Base-by-base conservation (phyloP, 1,284 basidiomycete species). In the Ceratobasidium sp. region DNA sequence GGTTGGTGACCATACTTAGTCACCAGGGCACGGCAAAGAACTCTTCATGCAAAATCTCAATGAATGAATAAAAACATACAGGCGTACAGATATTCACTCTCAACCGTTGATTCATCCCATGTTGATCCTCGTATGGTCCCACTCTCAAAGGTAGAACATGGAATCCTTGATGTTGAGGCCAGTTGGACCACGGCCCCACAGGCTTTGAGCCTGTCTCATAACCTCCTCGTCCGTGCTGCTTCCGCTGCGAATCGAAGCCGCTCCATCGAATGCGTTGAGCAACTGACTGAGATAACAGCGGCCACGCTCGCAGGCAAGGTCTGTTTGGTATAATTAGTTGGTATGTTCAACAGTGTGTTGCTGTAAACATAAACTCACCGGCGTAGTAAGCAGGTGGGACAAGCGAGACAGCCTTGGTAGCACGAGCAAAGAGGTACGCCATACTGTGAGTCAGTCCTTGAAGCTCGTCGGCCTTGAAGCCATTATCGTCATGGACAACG, bases 361-460 rank as follows among this genome's bases (percentile, higher is more conserved):
- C 10, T 15, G 45, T 22, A 22, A 47, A n/a, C n/a, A n/a, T 22
- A 54, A 22, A 47, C 31, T 35, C 32, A 47, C 49, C 64, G 49
- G 34, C 31, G 17, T 67, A 68, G 40, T 70, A 70, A 13, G 69
- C 72, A 0, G 90, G 89, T 0, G 89, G 87, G n/a, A 85, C 87
- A 20, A 92, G 81, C 74, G 87, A 89, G 62, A 92, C 90, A 0
- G 89, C 90, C 77, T 91, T 91, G 13, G 91, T 92, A 25, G 90
- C 90, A 13, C 91, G 87, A 17, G 86, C 86, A 74, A 89, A 92
- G 82, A 89, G 84, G 77, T 90, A 91, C 76, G 87, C 87, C 74
- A 91, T 80, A 29, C 85, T 78, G 77, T 90, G 80, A 2, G 82
- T 84, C 65, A 84, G 75, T 5, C 77, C 76, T 72, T 92, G 90